A percentile compares a stretch with the other conserved stretches of the same genome.
These are phyloP conservation scores for Craspedostauros australis DNA, from an alignment of 108 stramenopile genomes.

Conservation along the genomic window DNA sequence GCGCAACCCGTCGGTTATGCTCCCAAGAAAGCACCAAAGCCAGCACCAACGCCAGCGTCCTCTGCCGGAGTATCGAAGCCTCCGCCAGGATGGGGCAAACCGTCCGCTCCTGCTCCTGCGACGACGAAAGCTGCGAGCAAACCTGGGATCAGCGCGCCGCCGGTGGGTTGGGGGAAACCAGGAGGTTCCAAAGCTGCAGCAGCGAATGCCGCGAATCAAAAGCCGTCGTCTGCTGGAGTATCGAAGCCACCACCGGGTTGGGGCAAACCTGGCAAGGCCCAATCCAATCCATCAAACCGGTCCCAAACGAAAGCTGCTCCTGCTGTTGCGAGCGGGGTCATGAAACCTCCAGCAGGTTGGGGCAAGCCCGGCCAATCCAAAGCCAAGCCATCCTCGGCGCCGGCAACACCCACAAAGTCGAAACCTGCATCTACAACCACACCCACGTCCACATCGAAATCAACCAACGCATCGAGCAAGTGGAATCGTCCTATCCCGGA, in stretches of 20 bases:
- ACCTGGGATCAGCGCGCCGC: neutral
- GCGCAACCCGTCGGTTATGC: too few relatives aligned
- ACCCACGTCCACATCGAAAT: constrained; percentile 2
- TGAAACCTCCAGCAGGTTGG: neutral
- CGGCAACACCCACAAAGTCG: constrained; percentile 2
- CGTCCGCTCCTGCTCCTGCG: constrained; percentile 3
- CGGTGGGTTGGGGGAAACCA: too few relatives aligned
- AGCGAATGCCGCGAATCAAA: neutral
- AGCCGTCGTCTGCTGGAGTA: constrained; percentile 3
- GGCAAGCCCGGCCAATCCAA: constrained; percentile 1
- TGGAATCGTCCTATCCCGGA: neutral
- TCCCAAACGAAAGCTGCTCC: neutral
- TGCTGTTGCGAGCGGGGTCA: neutral
- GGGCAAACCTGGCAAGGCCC: constrained; percentile 6
- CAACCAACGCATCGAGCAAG: neutral
- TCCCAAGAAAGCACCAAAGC: too few relatives aligned
- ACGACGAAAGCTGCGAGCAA: too few relatives aligned
- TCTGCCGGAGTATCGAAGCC: constrained; percentile 21
- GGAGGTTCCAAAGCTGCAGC: too few relatives aligned
- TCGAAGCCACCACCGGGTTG: constrained; percentile 27
- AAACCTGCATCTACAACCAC: neutral
- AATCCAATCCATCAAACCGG: neutral
- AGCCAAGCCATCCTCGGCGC: neutral
- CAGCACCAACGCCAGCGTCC: constrained; percentile 1
- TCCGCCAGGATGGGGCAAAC: constrained; percentile 32